Percentiles rank a stretch among this genome's conserved stretches.
Conservation (phyloP, 164 flowering plant genomes). For the Taxillus chinensis region DNA sequence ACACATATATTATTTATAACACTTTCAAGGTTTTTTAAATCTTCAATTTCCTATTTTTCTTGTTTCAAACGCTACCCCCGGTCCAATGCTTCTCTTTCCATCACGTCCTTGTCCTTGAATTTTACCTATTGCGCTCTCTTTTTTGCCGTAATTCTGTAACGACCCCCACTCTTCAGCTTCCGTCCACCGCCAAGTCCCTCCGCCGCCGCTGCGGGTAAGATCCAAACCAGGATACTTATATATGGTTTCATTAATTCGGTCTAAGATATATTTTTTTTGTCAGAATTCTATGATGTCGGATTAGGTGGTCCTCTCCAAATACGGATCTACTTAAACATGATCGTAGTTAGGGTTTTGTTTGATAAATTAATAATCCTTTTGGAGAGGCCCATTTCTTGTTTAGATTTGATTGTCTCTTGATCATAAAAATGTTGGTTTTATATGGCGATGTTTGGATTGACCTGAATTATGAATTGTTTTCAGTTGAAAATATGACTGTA, state of each 20-base stretch:
- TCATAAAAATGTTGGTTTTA: too few relatives aligned
- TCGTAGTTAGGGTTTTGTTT: too few relatives aligned
- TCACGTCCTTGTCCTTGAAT: not conserved
- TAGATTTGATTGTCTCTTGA: not conserved
- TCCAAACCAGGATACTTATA: not conserved
- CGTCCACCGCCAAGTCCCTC: conserved; percentile 17
- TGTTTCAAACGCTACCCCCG: conserved; percentile 9
- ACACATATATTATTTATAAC: too few relatives aligned
- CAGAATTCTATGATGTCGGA: not conserved
- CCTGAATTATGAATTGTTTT: too few relatives aligned
- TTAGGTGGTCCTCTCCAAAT: too few relatives aligned
- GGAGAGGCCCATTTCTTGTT: not conserved
- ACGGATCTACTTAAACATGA: too few relatives aligned
- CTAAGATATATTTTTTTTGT: not conserved
- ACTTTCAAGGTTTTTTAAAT: conserved; percentile 8
- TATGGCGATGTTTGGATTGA: too few relatives aligned
- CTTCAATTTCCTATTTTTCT: not conserved
- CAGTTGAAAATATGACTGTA: too few relatives aligned
- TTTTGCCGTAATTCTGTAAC: conserved; percentile 19
- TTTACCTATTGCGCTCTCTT: conserved; percentile 3
- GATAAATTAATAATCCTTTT: not conserved
- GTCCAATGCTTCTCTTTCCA: not conserved
- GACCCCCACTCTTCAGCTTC: conserved; percentile 32
- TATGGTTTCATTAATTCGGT: not conserved
- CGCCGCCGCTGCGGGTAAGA: conserved; percentile 9